A percentile compares a stretch with the other conserved stretches of the same genome.
phyloP scores from a whole-genome alignment of 371 early-diverging fungal genomes.

The Quaeritorhiza haematococci region DNA sequence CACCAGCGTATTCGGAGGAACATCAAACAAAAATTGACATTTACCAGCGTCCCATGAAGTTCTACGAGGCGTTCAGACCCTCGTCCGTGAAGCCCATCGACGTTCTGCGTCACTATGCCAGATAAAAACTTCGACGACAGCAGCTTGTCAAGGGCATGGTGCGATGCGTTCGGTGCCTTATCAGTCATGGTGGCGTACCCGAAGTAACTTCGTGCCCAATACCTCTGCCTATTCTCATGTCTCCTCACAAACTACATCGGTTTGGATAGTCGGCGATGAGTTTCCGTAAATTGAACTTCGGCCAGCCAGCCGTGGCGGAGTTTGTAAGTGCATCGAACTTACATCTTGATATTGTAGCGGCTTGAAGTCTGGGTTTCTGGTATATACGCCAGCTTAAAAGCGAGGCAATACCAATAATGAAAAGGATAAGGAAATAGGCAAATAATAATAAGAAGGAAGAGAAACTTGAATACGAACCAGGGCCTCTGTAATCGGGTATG shows the following conservation, averaged over 20 bases:
- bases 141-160: constrained; percentile 54
- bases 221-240: constrained; percentile 67
- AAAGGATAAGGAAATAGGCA: no score
- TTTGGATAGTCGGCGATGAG: constrained; percentile 12
- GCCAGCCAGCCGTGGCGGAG: no score
- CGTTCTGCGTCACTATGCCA: constrained; percentile 85
- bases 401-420: no score
- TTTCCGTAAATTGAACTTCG: neutral
- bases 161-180: constrained; percentile 70
- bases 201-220: constrained; percentile 88
- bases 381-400: constrained; percentile 76
- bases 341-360: constrained; percentile 59
- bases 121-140: no score
- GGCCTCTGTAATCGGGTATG: constrained; percentile 87
- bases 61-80: constrained; percentile 62
- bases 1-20: no score
- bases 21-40: no score
- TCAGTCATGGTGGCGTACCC: constrained; percentile 68
- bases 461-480: no score
- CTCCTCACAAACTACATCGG: constrained; percentile 51
- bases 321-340: no score
- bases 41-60: constrained; percentile 74
- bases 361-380: constrained; percentile 63
- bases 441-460: no score
- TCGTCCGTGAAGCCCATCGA: constrained; percentile 72